Base-by-base conservation (phyloP, 495 filamentous ascomycete species). In the Hyaloscypha hepaticicola region DNA sequence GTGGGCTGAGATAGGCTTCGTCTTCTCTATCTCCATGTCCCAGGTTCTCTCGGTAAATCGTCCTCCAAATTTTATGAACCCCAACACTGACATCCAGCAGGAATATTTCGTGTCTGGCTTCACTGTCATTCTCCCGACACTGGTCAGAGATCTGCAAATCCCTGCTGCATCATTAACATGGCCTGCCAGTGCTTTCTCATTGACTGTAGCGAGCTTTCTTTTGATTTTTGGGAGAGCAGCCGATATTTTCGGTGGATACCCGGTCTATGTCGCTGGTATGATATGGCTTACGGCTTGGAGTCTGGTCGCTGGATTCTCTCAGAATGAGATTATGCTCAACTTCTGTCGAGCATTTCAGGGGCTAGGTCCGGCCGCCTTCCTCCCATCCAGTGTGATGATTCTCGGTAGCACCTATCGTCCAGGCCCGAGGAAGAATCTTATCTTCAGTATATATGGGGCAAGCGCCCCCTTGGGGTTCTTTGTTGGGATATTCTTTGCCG, bases 101-200 rank as follows among this genome's bases (percentile, higher is more conserved):
- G 85, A 96, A 78, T 96, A 91, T 75, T 93, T 92, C 72, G 87
- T 94, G 38, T 91, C 88, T 49, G 92, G 92, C 52, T 96, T 93
- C 74, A 94, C 90, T 69, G 85, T 96, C 66, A 80, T 96, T 58
- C 76, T 93, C 1, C 92, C 92, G 9, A 84, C 85, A 0, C 69
- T 96, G 11, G 77, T 85, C 27, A 69, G 74, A 19, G 81, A 86
- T 24, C 79, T 96, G 3, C 51, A 85, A 11, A 92, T 96, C 41
- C 85, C 90, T 0, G 70, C 79, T 14, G 76, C 80, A 2, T 83
- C 87, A 0, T 79, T 81, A 6, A 91, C 89, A 27, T 96, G 92
- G 92, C 92, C 92, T 0, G 87, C 92, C 3, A 88, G 81, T 56
- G 87, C 91, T 25, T 87, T 94, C 66, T 88, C 89, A 7, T 80